Evolutionary conservation across 2,329 filamentous ascomycete species (phyloP).

Genomic region (Shiraia bambusicola): DNA sequence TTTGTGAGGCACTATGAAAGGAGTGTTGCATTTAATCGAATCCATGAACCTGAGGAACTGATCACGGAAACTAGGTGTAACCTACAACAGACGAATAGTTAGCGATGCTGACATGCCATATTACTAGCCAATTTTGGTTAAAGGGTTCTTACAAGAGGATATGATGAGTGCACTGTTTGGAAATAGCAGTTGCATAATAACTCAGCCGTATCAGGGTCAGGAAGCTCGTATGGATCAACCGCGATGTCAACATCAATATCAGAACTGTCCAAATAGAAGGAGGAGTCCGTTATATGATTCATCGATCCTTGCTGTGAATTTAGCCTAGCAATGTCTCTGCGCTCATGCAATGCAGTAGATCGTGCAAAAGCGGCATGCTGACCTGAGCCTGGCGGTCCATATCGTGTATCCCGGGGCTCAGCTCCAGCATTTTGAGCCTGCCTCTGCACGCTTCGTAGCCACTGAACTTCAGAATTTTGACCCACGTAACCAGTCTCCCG

Average conservation of each 20-base stretch:
- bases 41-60: constrained; percentile 21
- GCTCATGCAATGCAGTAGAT: constrained; percentile 22
- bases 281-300: constrained; percentile 25
- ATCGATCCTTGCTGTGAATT: constrained; percentile 8
- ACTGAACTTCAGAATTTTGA: constrained; percentile 38
- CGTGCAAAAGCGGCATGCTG: constrained; percentile 12
- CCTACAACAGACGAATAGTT: too few species aligned
- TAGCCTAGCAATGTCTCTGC: constrained; percentile 11
- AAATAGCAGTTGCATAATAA: constrained; percentile 41
- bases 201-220: constrained; percentile 33
- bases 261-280: constrained; percentile 41
- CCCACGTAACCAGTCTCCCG: constrained; percentile 39
- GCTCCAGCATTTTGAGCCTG: constrained; percentile 13
- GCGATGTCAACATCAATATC: constrained; percentile 25
- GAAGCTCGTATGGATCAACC: constrained; percentile 35
- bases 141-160: constrained; percentile 21
- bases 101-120: too few species aligned
- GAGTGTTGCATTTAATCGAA: constrained; percentile 7
- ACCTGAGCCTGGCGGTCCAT: constrained; percentile 24
- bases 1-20: constrained; percentile 14
- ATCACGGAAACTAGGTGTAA: constrained; percentile 23
- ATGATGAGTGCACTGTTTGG: constrained; percentile 38
- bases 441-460: constrained; percentile 33
- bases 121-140: background rate
- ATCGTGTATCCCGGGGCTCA: constrained; percentile 13